Conservation (phyloP, 768 basidiomycete genomes). For the Auricularia sp. region DNA sequence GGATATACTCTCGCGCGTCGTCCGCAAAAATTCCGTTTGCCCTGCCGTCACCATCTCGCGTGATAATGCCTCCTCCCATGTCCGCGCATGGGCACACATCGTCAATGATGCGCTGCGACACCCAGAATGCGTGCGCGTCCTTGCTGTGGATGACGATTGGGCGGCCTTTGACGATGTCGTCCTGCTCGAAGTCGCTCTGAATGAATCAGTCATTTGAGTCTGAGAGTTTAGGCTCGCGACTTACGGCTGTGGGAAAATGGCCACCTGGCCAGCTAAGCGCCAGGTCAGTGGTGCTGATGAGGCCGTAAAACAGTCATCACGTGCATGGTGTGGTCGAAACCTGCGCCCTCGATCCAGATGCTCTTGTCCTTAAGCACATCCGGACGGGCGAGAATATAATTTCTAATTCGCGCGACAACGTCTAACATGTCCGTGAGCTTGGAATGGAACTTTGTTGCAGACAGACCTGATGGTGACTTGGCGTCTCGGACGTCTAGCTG, state of each 20-base stretch:
- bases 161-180: conserved; percentile 43
- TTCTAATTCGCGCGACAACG: conserved; percentile 48
- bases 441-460: neutral
- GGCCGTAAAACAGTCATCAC: no score
- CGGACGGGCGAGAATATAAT: conserved; percentile 48
- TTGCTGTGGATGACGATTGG: conserved; percentile 67
- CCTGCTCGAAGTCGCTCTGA: conserved; percentile 39
- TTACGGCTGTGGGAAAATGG: conserved; percentile 64
- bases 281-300: no score
- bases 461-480: conserved; percentile 47
- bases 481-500: conserved; percentile 53
- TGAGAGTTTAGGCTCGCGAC: conserved; percentile 11
- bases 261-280: conserved; percentile 43
- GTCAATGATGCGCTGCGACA: conserved; percentile 60
- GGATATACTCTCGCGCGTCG: conserved; percentile 77
- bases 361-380: conserved; percentile 42
- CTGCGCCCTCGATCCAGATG: conserved; percentile 75
- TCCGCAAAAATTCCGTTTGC: conserved; percentile 82
- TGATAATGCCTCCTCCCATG: conserved; percentile 68
- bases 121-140: conserved; percentile 83
- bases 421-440: conserved; percentile 30
- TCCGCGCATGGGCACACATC: conserved; percentile 17
- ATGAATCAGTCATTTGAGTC: conserved; percentile 59
- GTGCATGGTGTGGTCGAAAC: conserved; percentile 85
- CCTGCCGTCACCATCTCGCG: conserved; percentile 49